phyloP scores from a whole-genome alignment of 208 protist genomes.

The Dictyostelium gargantuum region DNA sequence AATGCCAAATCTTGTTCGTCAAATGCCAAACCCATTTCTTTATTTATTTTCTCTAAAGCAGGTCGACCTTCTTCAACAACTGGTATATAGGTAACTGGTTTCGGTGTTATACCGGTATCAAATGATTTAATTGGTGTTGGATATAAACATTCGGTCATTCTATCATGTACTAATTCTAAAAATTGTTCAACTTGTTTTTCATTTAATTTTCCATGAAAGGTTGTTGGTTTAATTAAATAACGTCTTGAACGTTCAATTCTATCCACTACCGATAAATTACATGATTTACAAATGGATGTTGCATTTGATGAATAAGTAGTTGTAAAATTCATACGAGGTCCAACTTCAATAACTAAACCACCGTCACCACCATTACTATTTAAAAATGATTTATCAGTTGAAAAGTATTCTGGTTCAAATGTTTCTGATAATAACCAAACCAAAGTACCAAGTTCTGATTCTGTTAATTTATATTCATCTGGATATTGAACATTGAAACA shows the following conservation, averaged over 20 bases:
- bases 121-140: constrained; percentile 70
- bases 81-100: constrained; percentile 69
- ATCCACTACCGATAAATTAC: constrained; percentile 70
- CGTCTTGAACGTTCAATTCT: constrained; percentile 82
- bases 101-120: constrained; percentile 63
- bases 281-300: constrained; percentile 79
- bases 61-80: constrained; percentile 76
- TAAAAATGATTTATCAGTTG: constrained; percentile 43
- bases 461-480: background rate
- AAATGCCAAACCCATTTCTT: constrained; percentile 82
- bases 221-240: constrained; percentile 50
- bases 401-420: constrained; percentile 78
- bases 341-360: constrained; percentile 76
- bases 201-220: background rate
- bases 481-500: constrained; percentile 78
- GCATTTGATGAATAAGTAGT: constrained; percentile 88
- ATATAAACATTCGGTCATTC: constrained; percentile 87
- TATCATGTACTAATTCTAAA: constrained; percentile 80
- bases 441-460: constrained; percentile 40
- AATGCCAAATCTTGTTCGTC: constrained; percentile 84
- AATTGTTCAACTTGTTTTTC: constrained; percentile 2
- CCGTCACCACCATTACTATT: too few species aligned
- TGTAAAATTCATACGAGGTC: constrained; percentile 85
- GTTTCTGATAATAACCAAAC: constrained; percentile 81
- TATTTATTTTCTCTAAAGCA: constrained; percentile 80